Conservation (phyloP, 192 early-diverging fungal genomes). For the Powellomyces hirtus region DNA sequence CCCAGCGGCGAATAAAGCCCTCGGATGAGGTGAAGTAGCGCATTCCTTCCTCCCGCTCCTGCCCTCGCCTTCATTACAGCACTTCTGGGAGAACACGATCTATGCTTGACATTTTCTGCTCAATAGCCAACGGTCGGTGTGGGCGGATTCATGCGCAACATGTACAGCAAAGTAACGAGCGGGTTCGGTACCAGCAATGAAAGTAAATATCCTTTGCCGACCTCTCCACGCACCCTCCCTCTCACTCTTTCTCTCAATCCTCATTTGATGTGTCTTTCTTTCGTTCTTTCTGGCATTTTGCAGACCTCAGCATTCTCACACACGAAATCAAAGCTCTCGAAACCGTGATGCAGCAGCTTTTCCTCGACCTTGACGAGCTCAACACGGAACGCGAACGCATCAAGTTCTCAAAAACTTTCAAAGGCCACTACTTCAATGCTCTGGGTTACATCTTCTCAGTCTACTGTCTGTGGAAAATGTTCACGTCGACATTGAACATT, state of each 20-base stretch:
- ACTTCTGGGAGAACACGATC: too few relatives aligned
- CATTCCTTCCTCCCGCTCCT: too few relatives aligned
- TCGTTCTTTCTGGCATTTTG: not conserved
- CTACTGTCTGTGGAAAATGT: slow-evolving; percentile 88
- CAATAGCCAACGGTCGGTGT: slow-evolving; percentile 31
- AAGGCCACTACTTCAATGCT: slow-evolving; percentile 77
- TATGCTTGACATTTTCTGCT: too few relatives aligned
- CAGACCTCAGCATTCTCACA: slow-evolving; percentile 46
- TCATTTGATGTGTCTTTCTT: not conserved
- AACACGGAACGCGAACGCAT: slow-evolving; percentile 68
- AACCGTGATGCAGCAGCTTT: slow-evolving; percentile 66
- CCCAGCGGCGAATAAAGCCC: slow-evolving; percentile 16
- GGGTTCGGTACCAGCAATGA: slow-evolving; percentile 27
- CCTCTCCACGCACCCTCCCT: not conserved
- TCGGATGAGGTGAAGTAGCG: slow-evolving; percentile 11
- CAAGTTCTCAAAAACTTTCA: slow-evolving; percentile 62
- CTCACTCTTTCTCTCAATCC: not conserved
- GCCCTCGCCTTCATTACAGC: too few relatives aligned
- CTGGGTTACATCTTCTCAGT: slow-evolving; percentile 83
- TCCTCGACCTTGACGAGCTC: slow-evolving; percentile 77
- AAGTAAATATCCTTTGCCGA: slow-evolving; percentile 18
- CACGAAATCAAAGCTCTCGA: slow-evolving; percentile 61
- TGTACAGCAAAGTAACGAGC: slow-evolving; percentile 43
- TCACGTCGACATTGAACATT: slow-evolving; percentile 78
- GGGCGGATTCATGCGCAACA: slow-evolving; percentile 56